Evolutionary conservation across 306 rosid genomes (phyloP).

Genomic region (Cajanus cajan): DNA sequence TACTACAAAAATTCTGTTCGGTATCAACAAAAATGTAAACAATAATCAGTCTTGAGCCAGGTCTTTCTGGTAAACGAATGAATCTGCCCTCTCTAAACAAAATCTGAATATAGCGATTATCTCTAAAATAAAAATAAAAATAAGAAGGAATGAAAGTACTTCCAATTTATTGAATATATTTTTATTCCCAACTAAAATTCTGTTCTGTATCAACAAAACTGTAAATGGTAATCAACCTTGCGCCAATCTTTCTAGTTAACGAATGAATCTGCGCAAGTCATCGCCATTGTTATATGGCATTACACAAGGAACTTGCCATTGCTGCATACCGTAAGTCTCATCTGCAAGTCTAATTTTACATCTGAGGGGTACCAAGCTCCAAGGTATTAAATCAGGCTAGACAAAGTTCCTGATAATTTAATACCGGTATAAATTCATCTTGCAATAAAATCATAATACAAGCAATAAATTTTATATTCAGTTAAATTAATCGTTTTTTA

Average conservation of each 20-base stretch:
- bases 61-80: too few species aligned
- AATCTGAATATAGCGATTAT: too few species aligned
- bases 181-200: neutral
- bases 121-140: too few species aligned
- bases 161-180: neutral
- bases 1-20: too few species aligned
- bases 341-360: neutral
- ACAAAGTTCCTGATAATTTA: constrained; percentile 26
- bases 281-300: neutral
- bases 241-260: neutral
- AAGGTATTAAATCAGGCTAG: neutral
- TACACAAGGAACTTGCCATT: neutral
- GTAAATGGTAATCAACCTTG: too few species aligned
- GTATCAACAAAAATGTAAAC: too few species aligned
- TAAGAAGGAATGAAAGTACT: neutral
- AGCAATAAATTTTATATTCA: constrained; percentile 7
- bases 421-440: constrained; percentile 5
- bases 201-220: neutral
- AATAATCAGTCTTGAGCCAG: too few species aligned
- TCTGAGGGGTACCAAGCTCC: neutral
- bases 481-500: neutral
- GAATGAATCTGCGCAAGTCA: neutral
- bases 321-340: neutral
- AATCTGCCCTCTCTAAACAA: too few species aligned
- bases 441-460: constrained; percentile 27